phyloP scores from a whole-genome alignment of 148 eudicot species.

The Pharnaceum exiguum region DNA sequence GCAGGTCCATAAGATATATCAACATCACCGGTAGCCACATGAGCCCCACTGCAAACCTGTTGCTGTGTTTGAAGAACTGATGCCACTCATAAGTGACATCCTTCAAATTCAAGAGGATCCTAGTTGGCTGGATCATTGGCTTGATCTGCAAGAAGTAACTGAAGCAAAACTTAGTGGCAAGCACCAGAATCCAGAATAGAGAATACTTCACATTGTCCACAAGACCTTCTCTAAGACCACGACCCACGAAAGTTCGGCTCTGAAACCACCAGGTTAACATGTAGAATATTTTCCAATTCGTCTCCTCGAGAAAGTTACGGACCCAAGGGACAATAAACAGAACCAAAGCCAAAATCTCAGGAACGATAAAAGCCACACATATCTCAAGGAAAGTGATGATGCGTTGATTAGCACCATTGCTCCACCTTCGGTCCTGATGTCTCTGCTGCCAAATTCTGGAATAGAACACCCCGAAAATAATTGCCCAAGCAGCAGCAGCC shows the following conservation, averaged over 20 bases:
- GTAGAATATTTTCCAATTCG: slow-evolving; percentile 51
- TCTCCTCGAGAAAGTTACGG: slow-evolving; percentile 60
- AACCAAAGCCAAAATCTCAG: slow-evolving; percentile 63
- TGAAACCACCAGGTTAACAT: slow-evolving; percentile 92
- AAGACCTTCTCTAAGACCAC: slow-evolving; percentile 83
- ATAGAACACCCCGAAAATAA: slow-evolving; percentile 76
- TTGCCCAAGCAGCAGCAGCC: slow-evolving; percentile 71
- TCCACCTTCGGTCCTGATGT: slow-evolving; percentile 56
- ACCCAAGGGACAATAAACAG: slow-evolving; percentile 76
- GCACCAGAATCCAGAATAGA: slow-evolving; percentile 63
- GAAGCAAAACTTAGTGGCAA: slow-evolving; percentile 73
- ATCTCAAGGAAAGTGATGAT: slow-evolving; percentile 58
- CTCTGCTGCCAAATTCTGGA: slow-evolving; percentile 74
- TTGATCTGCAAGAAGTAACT: slow-evolving; percentile 86
- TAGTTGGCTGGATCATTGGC: slow-evolving; percentile 77
- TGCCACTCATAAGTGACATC: slow-evolving; percentile 53
- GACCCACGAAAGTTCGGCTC: slow-evolving; percentile 66
- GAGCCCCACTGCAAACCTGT: slow-evolving; percentile 56
- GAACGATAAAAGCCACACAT: slow-evolving; percentile 59
- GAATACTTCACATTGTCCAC: slow-evolving; percentile 67
- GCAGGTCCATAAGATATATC: slow-evolving; percentile 79
- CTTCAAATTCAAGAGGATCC: slow-evolving; percentile 44
- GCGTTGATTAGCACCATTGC: slow-evolving; percentile 38
- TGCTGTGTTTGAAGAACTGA: slow-evolving; percentile 66
- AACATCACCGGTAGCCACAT: slow-evolving; percentile 77